A percentile compares a stretch with the other conserved stretches of the same genome.
These are phyloP conservation scores for Xylogone sp. DNA, from an alignment of 2,329 filamentous ascomycete genomes.

Conservation along the genomic window DNA sequence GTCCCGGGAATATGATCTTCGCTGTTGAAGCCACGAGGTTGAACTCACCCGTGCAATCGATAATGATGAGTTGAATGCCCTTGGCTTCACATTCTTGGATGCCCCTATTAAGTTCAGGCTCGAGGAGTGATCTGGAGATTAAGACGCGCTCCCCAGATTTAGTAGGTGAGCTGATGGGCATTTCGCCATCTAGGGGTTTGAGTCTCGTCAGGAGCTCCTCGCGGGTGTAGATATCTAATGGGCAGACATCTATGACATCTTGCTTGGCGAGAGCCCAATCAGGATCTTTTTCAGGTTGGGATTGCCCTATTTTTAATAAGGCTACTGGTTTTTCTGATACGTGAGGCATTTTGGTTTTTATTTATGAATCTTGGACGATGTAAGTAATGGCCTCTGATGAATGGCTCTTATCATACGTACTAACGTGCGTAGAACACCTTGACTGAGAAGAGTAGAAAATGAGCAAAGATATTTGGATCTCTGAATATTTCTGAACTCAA, in stretches of 20 bases:
- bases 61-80: neutral
- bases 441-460: no score
- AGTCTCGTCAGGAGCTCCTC: neutral
- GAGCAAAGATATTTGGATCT: no score
- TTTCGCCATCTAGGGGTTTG: neutral
- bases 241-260: neutral
- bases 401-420: no score
- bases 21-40: neutral
- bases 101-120: neutral
- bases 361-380: no score
- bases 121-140: neutral
- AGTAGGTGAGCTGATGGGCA: neutral
- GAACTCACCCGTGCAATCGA: neutral
- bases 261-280: neutral
- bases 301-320: neutral
- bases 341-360: neutral
- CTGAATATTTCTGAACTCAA: no score
- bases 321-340: neutral
- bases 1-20: neutral
- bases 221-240: neutral
- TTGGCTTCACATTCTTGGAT: neutral
- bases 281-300: neutral
- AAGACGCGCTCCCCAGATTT: neutral
- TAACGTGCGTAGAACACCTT: no score
- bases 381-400: no score